A percentile compares a stretch with the other conserved stretches of the same genome.
These are phyloP conservation scores for Talaromyces piceae DNA, from an alignment of 2,329 filamentous ascomycete species.

Conservation along the genomic window DNA sequence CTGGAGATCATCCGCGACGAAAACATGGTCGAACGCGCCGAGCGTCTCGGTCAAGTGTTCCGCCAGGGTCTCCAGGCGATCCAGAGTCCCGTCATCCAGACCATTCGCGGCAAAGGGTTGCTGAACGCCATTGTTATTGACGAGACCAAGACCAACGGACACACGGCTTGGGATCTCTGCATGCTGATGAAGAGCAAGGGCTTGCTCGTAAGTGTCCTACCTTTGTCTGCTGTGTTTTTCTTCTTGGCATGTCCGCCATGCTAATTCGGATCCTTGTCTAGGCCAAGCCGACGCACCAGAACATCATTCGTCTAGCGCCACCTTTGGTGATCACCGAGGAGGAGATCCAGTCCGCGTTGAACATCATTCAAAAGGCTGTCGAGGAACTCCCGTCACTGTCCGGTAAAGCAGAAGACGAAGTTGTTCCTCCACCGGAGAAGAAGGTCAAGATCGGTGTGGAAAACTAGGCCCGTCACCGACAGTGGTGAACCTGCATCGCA, in stretches of 20 bases:
- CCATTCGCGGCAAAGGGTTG: slow-evolving; percentile 83
- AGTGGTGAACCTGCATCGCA: slow-evolving; percentile 8
- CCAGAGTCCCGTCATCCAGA: slow-evolving; percentile 62
- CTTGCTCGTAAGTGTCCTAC: slow-evolving; percentile 60
- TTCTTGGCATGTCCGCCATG: not conserved
- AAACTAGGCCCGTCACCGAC: slow-evolving; percentile 2
- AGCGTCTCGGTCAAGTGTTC: slow-evolving; percentile 75
- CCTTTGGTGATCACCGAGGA: slow-evolving; percentile 88
- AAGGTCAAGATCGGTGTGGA: slow-evolving; percentile 50
- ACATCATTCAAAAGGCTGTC: slow-evolving; percentile 74
- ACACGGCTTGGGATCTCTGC: slow-evolving; percentile 93
- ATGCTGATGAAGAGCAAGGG: slow-evolving; percentile 94
- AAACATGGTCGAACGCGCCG: slow-evolving; percentile 73
- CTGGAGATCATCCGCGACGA: slow-evolving; percentile 92
- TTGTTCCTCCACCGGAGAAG: slow-evolving; percentile 55
- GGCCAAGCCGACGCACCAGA: slow-evolving; percentile 97
- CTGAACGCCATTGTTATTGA: slow-evolving; percentile 96
- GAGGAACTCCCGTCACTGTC: slow-evolving; percentile 67
- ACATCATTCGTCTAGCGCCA: slow-evolving; percentile 97
- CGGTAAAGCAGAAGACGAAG: slow-evolving; percentile 47
- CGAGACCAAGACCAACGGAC: slow-evolving; percentile 74
- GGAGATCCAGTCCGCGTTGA: slow-evolving; percentile 69
- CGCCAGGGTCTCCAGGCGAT: slow-evolving; percentile 68
- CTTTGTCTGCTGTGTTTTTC: not conserved
- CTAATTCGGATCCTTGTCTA: slow-evolving; percentile 30